Evolutionary conservation across 73 alveolate species (phyloP).

Genomic region (Symbiodinium natans): DNA sequence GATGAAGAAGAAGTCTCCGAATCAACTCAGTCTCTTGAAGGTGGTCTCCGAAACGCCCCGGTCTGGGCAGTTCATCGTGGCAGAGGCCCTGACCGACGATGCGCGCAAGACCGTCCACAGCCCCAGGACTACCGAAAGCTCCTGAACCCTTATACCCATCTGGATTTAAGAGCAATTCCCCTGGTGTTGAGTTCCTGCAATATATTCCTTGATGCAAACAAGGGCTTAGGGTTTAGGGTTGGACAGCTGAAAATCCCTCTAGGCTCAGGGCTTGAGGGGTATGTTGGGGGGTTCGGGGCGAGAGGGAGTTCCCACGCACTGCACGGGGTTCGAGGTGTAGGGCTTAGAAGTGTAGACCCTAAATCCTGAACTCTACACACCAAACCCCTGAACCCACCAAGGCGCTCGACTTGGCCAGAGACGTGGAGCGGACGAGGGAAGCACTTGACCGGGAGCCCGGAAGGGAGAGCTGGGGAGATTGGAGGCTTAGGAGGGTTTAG

Average conservation of each 20-base stretch:
- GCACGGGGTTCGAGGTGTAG: too few species aligned
- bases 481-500: not conserved
- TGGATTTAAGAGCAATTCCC: too few species aligned
- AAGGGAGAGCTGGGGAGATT: not conserved
- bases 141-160: too few species aligned
- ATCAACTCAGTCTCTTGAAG: not conserved
- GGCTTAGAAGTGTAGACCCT: too few species aligned
- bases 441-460: not conserved
- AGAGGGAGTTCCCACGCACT: too few species aligned
- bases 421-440: conserved; percentile 8
- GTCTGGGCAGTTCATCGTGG: conserved; percentile 5
- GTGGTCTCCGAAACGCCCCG: not conserved
- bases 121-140: too few species aligned
- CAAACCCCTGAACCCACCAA: not conserved
- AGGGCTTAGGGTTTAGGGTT: too few species aligned
- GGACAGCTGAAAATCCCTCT: not conserved
- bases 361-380: not conserved
- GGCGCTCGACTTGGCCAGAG: conserved; percentile 1
- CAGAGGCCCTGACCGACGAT: not conserved
- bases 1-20: not conserved
- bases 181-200: too few species aligned
- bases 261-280: not conserved
- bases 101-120: not conserved
- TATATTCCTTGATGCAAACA: too few species aligned
- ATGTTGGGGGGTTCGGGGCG: not conserved